Evolutionary conservation across 2,329 filamentous ascomycete genomes (phyloP).

Genomic region (Coniella vitis): DNA sequence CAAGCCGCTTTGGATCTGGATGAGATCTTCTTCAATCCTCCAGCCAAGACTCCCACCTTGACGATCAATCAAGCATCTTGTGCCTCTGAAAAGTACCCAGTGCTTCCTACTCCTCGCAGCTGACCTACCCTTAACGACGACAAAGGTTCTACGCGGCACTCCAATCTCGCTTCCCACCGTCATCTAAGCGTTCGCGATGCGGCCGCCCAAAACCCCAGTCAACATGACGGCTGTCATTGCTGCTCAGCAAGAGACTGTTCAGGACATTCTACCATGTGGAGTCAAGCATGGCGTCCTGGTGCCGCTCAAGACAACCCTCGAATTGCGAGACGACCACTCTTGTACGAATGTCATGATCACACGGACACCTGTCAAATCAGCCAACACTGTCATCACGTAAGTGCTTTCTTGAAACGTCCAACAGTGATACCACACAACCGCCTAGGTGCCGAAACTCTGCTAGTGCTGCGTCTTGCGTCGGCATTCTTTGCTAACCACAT

Average conservation of each 20-base stretch:
- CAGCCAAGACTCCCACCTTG: slow-evolving; percentile 10
- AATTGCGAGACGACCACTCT: slow-evolving; percentile 52
- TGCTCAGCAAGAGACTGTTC: slow-evolving; percentile 26
- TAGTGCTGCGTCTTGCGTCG: not conserved
- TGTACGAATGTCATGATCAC: slow-evolving; percentile 63
- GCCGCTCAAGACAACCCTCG: slow-evolving; percentile 58
- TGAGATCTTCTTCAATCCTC: not conserved
- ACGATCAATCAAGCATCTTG: slow-evolving; percentile 1
- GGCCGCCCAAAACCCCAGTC: not conserved
- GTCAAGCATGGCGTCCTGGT: slow-evolving; percentile 45
- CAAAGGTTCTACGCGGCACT: no score
- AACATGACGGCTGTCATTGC: slow-evolving; percentile 21
- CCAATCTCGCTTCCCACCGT: not conserved
- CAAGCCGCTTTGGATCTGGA: slow-evolving; percentile 12
- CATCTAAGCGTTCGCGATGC: slow-evolving; percentile 12
- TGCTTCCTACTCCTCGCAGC: not conserved
- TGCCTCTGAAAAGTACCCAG: not conserved
- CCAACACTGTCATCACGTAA: slow-evolving; percentile 67
- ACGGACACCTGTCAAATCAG: slow-evolving; percentile 62
- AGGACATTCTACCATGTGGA: slow-evolving; percentile 26
- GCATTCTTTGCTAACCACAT: slow-evolving; percentile 21
- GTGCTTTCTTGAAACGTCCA: slow-evolving; percentile 20
- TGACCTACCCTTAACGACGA: no score
- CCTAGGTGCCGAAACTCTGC: no score
- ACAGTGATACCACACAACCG: not conserved